phyloP scores from a whole-genome alignment of 1,139 yeast species.

The Pichia cactophila region DNA sequence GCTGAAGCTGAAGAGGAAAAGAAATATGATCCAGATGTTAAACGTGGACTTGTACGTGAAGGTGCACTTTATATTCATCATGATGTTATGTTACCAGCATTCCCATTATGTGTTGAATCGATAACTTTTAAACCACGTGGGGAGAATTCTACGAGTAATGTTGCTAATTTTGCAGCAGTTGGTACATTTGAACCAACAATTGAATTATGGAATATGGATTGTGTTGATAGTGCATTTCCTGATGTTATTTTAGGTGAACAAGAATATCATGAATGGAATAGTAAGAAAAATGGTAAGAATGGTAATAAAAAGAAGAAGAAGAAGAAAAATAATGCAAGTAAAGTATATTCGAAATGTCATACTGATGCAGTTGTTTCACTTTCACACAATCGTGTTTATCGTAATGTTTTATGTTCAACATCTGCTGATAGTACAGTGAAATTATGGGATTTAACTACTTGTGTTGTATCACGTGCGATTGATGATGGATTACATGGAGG shows the following conservation, averaged over 20 bases:
- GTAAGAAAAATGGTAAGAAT: slow-evolving; percentile 15
- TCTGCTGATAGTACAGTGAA: slow-evolving; percentile 94
- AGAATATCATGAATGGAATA: slow-evolving; percentile 16
- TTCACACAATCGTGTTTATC: slow-evolving; percentile 72
- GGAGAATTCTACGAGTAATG: slow-evolving; percentile 34
- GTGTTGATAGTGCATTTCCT: slow-evolving; percentile 90
- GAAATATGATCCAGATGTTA: slow-evolving; percentile 55
- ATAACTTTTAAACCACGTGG: slow-evolving; percentile 60
- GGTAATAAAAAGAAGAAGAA: slow-evolving; percentile 27
- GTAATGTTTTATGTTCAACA: slow-evolving; percentile 85
- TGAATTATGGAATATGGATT: slow-evolving; percentile 94
- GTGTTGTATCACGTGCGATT: slow-evolving; percentile 67
- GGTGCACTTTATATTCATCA: slow-evolving; percentile 86
- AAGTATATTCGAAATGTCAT: slow-evolving; percentile 53
- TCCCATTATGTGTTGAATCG: slow-evolving; percentile 97
- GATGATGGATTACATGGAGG: slow-evolving; percentile 45
- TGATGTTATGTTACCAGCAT: slow-evolving; percentile 93
- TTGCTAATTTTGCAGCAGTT: slow-evolving; percentile 89
- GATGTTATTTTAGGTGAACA: slow-evolving; percentile 86
- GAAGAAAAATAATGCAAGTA: slow-evolving; percentile 27
- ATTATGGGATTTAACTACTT: slow-evolving; percentile 83
- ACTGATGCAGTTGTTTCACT: slow-evolving; percentile 90
- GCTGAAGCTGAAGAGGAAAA: slow-evolving; percentile 51
- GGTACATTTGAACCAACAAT: slow-evolving; percentile 98
- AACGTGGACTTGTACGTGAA: slow-evolving; percentile 63